Base-by-base conservation (phyloP, 805 yeast genomes). In the Monosporozyma solicola region DNA sequence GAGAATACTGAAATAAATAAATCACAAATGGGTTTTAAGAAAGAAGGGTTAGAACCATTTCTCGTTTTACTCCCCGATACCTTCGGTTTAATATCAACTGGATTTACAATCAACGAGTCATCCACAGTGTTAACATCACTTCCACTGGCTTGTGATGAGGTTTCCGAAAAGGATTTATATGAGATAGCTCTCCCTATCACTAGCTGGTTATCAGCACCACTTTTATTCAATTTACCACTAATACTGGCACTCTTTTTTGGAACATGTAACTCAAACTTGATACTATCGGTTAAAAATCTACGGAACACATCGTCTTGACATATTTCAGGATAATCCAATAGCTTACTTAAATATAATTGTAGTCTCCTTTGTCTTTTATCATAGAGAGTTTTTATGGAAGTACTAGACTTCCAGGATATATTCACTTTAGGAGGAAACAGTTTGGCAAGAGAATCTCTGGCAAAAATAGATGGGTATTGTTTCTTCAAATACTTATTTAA, bases 21-120 rank as follows among this genome's bases (percentile, higher is more conserved):
- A 57, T 89, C 95, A 57, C 92, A 84, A 2, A 91, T 82, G 0
- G 96, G 95, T 61, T 83, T 85, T 13, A 89, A 84, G 67, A 87
- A 87, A 0, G 85, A 74, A 29, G 64, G 70, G 41, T 65, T 63
- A 16, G 29, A 15, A 33, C 22, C 15, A 22, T 29, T 45, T 15
- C 6, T 20, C 7, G 5, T 3, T 13, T 47, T 33, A 10, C 33
- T 10, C 6, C 2, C 29, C 6, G 16, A 24, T 27, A 3, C n/a
- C 16, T 33, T 29, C 8, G 32, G 29, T 8, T 35, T 37, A 13
- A 35, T 13, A 4, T 35, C 39, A 13, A 35, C 6, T n/a, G 39
- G 41, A 24, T 48, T 44, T 11, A 24, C 39, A 6, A 49, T 41
- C 16, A 41, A 49, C 3, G 33, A 4, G 11, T 16, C 47, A 31